Conservation (phyloP, 176 grass and related monocot genomes). For the Juncus effusus region DNA sequence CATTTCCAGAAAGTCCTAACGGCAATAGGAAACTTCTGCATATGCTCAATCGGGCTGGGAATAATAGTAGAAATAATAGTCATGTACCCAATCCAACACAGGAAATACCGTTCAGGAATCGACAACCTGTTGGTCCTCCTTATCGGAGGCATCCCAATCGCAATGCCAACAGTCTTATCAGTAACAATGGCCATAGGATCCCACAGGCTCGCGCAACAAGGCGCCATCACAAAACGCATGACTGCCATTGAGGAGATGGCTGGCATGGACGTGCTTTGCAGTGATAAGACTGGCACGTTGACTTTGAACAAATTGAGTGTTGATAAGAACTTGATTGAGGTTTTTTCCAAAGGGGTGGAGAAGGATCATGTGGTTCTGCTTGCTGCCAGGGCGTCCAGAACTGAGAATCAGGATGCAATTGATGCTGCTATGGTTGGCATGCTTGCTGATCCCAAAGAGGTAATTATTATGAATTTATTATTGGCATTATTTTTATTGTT, state of each 20-base stretch:
- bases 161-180: constrained; percentile 88
- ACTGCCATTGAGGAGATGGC: constrained; percentile 99
- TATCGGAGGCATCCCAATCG: constrained; percentile 94
- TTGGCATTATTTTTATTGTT: constrained; percentile 4
- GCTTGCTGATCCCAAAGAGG: constrained; percentile 76
- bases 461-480: constrained; percentile 19
- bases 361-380: constrained; percentile 39
- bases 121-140: constrained; percentile 93
- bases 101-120: constrained; percentile 78
- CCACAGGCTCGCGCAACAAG: constrained; percentile 55
- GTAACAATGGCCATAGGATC: constrained; percentile 98
- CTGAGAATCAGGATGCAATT: constrained; percentile 99
- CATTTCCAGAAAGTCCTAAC: constrained; percentile 91
- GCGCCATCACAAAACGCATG: constrained; percentile 97
- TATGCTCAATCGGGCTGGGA: constrained; percentile 58
- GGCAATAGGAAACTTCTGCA: constrained; percentile 97
- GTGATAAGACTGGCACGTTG: constrained; percentile 95
- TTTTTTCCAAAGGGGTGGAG: constrained; percentile 40
- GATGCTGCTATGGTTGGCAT: constrained; percentile 84
- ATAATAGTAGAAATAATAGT: constrained; percentile 59
- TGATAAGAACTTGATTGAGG: constrained; percentile 65
- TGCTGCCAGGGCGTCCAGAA: constrained; percentile 67
- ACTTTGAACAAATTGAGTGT: constrained; percentile 84
- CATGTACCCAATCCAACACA: constrained; percentile 82
- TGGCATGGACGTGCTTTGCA: constrained; percentile 82